Base-by-base conservation (phyloP, 345 rosid genomes). In the Eucalyptus tenuipes region DNA sequence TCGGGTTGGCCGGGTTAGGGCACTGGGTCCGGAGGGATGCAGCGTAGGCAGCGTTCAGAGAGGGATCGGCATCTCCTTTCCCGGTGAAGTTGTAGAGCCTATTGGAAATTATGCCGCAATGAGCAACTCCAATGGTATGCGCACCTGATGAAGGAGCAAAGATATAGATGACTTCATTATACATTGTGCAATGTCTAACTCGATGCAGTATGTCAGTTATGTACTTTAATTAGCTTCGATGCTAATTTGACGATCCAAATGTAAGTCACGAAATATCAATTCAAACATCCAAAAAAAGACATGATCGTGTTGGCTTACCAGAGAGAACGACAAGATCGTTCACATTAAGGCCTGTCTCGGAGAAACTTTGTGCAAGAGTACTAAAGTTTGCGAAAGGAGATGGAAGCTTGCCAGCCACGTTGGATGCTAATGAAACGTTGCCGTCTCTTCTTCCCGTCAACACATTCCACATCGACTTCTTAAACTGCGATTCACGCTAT, bases 391-490 rank as follows among this genome's bases (percentile, higher is more conserved):
- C 55, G 13, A 87, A 90, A 17, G 92, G 93, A 4, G 94, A 92
- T 4, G 75, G 75, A 2, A 64, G 31, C 20, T 64, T 64, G 37
- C 2, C 75, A n/a, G 37, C 1, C 10, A 64, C 75, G 20, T n/a
- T 64, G 75, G 1, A 64, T 3, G 75, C 61, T 55, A 59, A 59
- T 13, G 33, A 64, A 13, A 64, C 20, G 3, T n/a, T 64, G 75
- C 75, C 37, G 3, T 64, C 75, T 90, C 90, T 91, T 85, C 97
- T 93, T 48, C 96, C 97, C 4, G 91, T 91, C 8, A 75, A 86
- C 27, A 96, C 97, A 3, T 86, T 85, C 97, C 97, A 96, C 86
- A 93, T 29, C 5, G 93, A 37, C 81, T 71, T 91, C 42, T 55
- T 87, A 86, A 75, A 93, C 97, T 96, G 91, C 88, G 85, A 89